phyloP scores from a whole-genome alignment of 2,329 filamentous ascomycete genomes.

The Diaporthe aspalathi region DNA sequence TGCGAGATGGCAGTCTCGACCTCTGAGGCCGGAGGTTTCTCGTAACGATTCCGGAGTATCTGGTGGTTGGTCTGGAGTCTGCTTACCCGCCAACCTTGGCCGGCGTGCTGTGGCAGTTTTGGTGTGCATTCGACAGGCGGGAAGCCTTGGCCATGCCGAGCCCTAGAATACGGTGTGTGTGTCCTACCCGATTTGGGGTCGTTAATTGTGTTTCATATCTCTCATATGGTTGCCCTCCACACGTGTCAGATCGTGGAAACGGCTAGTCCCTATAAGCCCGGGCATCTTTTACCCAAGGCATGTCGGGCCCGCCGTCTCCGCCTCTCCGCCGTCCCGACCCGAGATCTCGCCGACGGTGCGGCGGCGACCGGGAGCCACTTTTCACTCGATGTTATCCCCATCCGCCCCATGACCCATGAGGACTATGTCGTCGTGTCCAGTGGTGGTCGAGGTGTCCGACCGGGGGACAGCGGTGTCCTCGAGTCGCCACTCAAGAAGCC shows the following conservation, averaged over 20 bases:
- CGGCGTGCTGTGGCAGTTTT: background rate
- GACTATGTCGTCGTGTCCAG: background rate
- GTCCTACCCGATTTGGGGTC: background rate
- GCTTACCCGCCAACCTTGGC: background rate
- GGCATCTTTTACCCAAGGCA: background rate
- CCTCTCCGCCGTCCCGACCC: conserved; percentile 8
- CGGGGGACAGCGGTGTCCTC: background rate
- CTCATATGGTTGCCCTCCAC: background rate
- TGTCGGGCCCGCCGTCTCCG: background rate
- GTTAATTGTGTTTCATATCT: conserved; percentile 15
- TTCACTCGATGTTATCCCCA: background rate
- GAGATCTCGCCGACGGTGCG: background rate
- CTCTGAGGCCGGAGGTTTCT: conserved; percentile 14
- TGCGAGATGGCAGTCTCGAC: conserved; percentile 19
- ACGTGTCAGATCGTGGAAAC: conserved; percentile 14
- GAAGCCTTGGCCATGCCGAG: background rate
- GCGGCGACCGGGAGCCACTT: background rate
- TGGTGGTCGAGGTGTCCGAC: background rate
- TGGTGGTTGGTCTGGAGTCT: background rate
- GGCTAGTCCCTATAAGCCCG: background rate
- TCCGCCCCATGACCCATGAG: background rate
- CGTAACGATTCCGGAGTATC: conserved; percentile 8
- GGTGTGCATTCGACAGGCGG: background rate
- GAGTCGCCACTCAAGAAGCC: background rate
- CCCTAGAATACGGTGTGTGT: background rate